Base-by-base conservation (phyloP, 768 basidiomycete genomes). In the Gymnopilus junonius region DNA sequence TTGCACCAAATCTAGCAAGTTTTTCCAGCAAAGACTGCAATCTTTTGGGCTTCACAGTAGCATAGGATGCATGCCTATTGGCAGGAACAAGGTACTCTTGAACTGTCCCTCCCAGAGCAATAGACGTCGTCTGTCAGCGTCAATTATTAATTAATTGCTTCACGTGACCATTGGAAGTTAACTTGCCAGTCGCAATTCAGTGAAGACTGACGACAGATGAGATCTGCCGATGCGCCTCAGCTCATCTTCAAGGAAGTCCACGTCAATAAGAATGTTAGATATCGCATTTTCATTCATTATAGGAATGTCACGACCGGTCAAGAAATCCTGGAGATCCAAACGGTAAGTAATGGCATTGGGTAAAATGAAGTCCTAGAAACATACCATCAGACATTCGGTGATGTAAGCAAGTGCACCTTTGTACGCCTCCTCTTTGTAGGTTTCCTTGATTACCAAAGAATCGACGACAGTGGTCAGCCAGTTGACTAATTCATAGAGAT, bases 401-500 rank as follows among this genome's bases (percentile, higher is more conserved):
- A 97, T 93, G 70, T 97, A 94, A 32, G 86, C 81, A n/a, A 97
- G 81, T 14, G 97, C 96, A 45, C 88, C 90, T 65, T 85, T 87
- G 74, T 97, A 99, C 10, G 93, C 94, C 67, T 93, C 89, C 57
- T 94, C 92, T 76, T 95, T 96, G 79, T 94, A 90, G 10, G 79
- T 76, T 60, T 95, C 92, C 59, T 92, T 89, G 77, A 99, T 87
- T 63, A 83, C 85, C 67, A 90, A 87, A 62, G 87, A 94, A 74
- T 99, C 97, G 51, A 99, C 94, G 59, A 97, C 93, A 1, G 96
- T 97, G 39, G 91, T 96, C 56, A 99, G 83, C 92, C 96, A 99
- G 73, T 95, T 95, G 73, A 97, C 87, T 70, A 99, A 86, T 74
- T 98, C 97, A 73, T 94, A 91, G 2, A 99, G 83, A 76, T 98